Base-by-base conservation (phyloP, 225 moss, liverwort and hornwort species). In the Polytrichum commune region DNA sequence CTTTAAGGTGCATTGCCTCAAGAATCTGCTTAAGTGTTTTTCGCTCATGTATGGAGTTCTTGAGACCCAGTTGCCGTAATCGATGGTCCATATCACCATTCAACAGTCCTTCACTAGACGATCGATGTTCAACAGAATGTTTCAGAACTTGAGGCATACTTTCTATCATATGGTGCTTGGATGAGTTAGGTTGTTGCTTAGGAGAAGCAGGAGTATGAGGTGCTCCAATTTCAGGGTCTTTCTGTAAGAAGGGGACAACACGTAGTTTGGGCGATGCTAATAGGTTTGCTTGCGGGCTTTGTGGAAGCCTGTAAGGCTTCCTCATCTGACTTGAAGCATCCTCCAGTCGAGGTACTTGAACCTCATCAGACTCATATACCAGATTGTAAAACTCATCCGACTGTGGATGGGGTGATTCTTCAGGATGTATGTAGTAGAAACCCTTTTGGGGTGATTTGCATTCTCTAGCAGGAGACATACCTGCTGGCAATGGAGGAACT, bases 21-120 rank as follows among this genome's bases (percentile, higher is more conserved):
- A 83, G 62, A 72, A 83, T 83, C 66, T 83, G 83, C 73, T 83
- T 83, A 65, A 83, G 68, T 13, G 83, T 83, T 67, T 83, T 83
- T 20, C 75, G 79, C 73, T 83, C 83, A 66, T 83, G 83, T 16
- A 83, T 79, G 69, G 78, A 72, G 70, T 79, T 83, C 65, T 79
- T 78, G 27, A 83, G 66, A 38, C 83, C 78, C 66, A 83, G 69
- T 73, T 79, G 83, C 62, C 73, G 73, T 67, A 83, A 70, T 24
- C 83, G 78, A 60, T 83, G 79, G 53, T 83, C 83, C 83, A 79
- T 83, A 53, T 79, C 79, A 23, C 73, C 69, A 54, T 69, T 79
- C 22, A 83, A 56, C 4, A 78, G 69, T 70, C 76, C 79, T 69
- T 83, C 82, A 69, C 25, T 74, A 22, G 69, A 68, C 64, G 69